Conservation (phyloP, 192 early-diverging fungal species). For the Kappamyces sp. region DNA sequence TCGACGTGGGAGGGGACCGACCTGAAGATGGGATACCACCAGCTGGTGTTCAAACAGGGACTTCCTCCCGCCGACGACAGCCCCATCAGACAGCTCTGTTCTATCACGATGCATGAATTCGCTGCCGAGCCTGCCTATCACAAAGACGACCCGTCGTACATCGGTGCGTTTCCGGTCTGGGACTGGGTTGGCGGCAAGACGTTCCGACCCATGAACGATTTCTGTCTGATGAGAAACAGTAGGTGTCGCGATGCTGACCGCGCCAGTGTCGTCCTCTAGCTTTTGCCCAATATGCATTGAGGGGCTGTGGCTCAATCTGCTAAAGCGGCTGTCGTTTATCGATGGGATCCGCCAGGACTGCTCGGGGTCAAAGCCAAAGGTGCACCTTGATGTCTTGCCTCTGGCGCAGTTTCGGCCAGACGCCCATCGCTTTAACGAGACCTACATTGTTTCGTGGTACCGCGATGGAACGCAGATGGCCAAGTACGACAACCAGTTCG, state of each 20-base stretch:
- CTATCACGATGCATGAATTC: conserved; percentile 50
- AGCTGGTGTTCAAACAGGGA: conserved; percentile 41
- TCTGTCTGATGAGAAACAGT: conserved; percentile 57
- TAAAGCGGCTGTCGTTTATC: conserved; percentile 42
- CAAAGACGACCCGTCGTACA: conserved; percentile 27
- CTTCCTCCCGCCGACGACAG: conserved; percentile 20
- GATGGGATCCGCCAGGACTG: conserved; percentile 32
- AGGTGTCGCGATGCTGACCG: conserved; percentile 43
- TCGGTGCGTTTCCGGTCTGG: conserved; percentile 49
- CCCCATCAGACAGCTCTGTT: conserved; percentile 58
- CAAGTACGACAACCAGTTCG: conserved; percentile 25
- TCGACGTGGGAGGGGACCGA: conserved; percentile 34
- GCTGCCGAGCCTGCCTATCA: conserved; percentile 29
- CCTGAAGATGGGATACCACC: conserved; percentile 38
- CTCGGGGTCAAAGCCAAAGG: not conserved
- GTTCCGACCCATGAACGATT: conserved; percentile 52
- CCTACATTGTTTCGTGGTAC: conserved; percentile 33
- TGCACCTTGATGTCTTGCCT: conserved; percentile 25
- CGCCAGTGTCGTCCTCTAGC: conserved; percentile 8
- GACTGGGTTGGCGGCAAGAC: conserved; percentile 36
- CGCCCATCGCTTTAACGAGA: conserved; percentile 25
- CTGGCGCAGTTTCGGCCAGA: conserved; percentile 46
- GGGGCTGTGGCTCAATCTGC: conserved; percentile 49
- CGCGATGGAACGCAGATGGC: conserved; percentile 22
- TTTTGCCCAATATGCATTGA: conserved; percentile 45